These are phyloP conservation scores for Pseudocercospora pini-densiflorae DNA, from an alignment of 2,329 filamentous ascomycete species.

Conservation along the genomic window DNA sequence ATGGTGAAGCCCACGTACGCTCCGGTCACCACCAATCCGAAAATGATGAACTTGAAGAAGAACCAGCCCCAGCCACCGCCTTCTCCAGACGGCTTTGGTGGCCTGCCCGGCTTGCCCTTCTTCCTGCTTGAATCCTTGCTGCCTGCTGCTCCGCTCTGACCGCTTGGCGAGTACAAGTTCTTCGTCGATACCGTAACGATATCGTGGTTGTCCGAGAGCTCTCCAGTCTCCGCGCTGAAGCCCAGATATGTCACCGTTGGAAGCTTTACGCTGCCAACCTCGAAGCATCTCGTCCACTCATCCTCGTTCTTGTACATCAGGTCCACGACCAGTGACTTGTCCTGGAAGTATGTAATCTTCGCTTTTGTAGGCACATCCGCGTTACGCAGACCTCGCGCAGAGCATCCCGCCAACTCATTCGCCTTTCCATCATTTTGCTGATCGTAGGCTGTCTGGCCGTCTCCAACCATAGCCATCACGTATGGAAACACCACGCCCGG, in stretches of 20 bases:
- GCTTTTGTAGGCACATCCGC: constrained; percentile 78
- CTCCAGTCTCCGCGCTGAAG: constrained; percentile 85
- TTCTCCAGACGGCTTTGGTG: constrained; percentile 46
- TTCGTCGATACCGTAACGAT: constrained; percentile 84
- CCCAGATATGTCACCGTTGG: constrained; percentile 71
- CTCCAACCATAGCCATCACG: constrained; percentile 97
- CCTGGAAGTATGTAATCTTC: constrained; percentile 93
- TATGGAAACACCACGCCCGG: constrained; percentile 96
- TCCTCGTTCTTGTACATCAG: constrained; percentile 91
- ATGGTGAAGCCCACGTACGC: constrained; percentile 85
- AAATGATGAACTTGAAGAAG: constrained; percentile 81
- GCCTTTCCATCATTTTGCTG: constrained; percentile 93
- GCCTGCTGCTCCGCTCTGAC: constrained; percentile 30
- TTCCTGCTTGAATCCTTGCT: constrained; percentile 50
- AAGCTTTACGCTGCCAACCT: constrained; percentile 69
- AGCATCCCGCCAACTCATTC: constrained; percentile 92
- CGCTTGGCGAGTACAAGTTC: constrained; percentile 78
- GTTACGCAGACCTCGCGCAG: constrained; percentile 86
- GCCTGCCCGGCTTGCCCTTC: constrained; percentile 47
- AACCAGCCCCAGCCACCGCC: constrained; percentile 69
- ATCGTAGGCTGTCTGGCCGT: constrained; percentile 87
- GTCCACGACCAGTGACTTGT: constrained; percentile 87
- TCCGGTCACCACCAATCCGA: constrained; percentile 71
- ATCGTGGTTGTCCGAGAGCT: constrained; percentile 97
- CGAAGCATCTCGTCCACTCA: constrained; percentile 90